Evolutionary conservation across 495 filamentous ascomycete species (phyloP), one percentile per base, ranked within the genome.

Genomic region (Hyaloscypha hepaticicola): DNA sequence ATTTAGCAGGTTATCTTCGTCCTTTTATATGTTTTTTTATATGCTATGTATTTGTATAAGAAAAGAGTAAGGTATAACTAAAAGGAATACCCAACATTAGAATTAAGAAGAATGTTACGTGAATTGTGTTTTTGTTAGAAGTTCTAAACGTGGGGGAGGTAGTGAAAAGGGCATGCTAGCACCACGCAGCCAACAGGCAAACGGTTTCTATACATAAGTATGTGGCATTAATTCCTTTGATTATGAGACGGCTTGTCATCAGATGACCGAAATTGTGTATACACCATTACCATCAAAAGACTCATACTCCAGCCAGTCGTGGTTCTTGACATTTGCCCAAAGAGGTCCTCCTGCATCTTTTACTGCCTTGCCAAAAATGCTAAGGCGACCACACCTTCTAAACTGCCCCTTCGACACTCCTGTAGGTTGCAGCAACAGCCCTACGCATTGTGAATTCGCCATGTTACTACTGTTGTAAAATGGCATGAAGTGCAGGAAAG

Each of bases 221-320:
- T 33, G 31, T 33, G 2, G 0, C 31, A 33, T 33, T 1, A 33
- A 33, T 3, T 33, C n/a, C 48, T 16, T 50, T 50, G 3, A 50
- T 50, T 50, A 50, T 2, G 48, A 16, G 48, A 50, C 3, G 9
- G 22, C 48, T 50, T 50, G 22, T 50, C 48, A 50, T 50, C 22
- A 50, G 48, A 50, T 50, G 2, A 50, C 2, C 48, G 48, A 50
- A 50, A 50, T 50, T 50, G 48, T 50, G 48, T 2, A 50, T 50
- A 5, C 1, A 50, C 48, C 16, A 50, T 16, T 50, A 50, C 48
- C 22, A 50, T 50, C 48, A 50, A 50, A 50, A 50, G 48, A 50
- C 48, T 50, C 48, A 50, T 50, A 50, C 48, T 50, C 48, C 48
- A 50, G 16, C 48, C 48, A 50, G 48, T 50, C 48, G 48, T 50